Evolutionary conservation across 257 asterid species (phyloP), one percentile per base, ranked within the genome.

Genomic region (Ocimum tenuiflorum): DNA sequence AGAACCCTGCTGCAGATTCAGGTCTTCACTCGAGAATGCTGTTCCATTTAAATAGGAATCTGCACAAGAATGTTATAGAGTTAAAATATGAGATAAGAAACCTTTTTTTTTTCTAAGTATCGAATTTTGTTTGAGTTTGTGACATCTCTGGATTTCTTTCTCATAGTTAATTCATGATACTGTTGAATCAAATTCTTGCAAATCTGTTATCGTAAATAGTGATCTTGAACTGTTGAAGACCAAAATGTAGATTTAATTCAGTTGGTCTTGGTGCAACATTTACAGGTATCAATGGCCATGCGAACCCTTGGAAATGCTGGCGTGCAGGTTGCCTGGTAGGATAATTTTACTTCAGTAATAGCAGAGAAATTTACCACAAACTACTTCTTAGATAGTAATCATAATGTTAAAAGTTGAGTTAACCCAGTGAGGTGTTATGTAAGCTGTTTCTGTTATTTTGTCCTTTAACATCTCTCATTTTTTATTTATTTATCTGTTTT

Each of bases 251-350:
- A 74, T 24, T 48, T 54, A 18, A 35, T 45, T 38, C 11, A 64
- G 53, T 31, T 57, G 51, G 31, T 39, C 47, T 55, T 76, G n/a
- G 33, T 66, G 68, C 62, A 49, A 60, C 50, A 45, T 49, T 68
- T 74, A 67, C 87, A 91, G 97, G 97, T 88, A 66, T 91, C 97
- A 17, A 91, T 91, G 96, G 87, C 88, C 77, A 79, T 31, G 94
- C 86, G 95, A 85, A 88, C 96, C 56, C 89, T 91, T 29, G 97
- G 97, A 71, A 83, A 61, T 56, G 62, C 80, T 39, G 97, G 97
- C 58, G 95, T 91, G 69, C 97, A 88, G 76, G 77, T 91, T 60
- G 83, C 88, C 71, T 84, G 97, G 97, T 91, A 83, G 14, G 75
- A 68, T 72, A 17, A 50, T 55, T 59, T 69, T 61, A 33, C 73